Evolutionary conservation across 345 rosid genomes (phyloP).

Genomic region (Citrus inodora): DNA sequence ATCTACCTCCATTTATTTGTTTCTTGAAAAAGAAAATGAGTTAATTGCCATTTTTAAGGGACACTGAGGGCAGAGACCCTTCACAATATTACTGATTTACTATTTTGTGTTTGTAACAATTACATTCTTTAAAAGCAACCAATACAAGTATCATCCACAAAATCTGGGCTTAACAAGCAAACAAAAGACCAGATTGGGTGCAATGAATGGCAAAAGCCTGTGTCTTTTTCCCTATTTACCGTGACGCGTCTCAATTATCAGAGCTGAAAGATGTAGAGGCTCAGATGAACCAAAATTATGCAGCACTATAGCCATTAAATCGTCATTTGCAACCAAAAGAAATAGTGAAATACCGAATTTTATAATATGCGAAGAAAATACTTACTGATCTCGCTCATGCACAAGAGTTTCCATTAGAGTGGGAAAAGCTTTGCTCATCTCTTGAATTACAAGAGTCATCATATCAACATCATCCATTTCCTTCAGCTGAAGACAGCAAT

Average conservation of each 20-base stretch:
- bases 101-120: not conserved
- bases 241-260: not conserved
- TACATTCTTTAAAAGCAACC: not conserved
- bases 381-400: slow-evolving; percentile 96
- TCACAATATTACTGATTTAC: not conserved
- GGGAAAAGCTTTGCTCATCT: slow-evolving; percentile 97
- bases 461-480: slow-evolving; percentile 91
- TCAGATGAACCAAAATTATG: not conserved
- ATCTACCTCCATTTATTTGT: not conserved
- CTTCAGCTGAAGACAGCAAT: slow-evolving; percentile 55
- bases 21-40: not conserved
- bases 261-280: not conserved
- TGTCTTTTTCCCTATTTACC: not conserved
- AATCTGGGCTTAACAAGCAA: not conserved
- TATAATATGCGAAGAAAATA: slow-evolving; percentile 20
- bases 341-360: not conserved
- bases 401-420: slow-evolving; percentile 92
- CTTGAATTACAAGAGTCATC: slow-evolving; percentile 95
- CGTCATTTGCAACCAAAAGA: not conserved
- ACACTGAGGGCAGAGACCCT: not conserved
- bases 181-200: not conserved
- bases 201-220: not conserved
- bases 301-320: not conserved
- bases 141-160: not conserved
- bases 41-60: not conserved